Conservation (phyloP, 1,139 yeast genomes). For the Saccharomyces pastorianus region DNA sequence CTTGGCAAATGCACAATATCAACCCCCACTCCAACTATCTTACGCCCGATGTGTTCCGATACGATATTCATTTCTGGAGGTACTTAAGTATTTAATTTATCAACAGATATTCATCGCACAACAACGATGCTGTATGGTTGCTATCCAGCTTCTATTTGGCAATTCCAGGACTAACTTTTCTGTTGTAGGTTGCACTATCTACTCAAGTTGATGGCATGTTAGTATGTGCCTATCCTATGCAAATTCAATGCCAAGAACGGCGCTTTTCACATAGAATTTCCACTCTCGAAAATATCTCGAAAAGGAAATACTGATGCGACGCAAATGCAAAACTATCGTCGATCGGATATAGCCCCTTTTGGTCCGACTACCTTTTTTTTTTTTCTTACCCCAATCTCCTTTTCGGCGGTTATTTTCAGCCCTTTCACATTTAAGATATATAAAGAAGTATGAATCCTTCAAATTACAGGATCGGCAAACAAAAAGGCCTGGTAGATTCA, state of each 20-base stretch:
- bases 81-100: not conserved
- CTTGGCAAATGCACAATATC: slow-evolving; percentile 29
- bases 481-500: too few relatives aligned
- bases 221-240: too few relatives aligned
- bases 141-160: not conserved
- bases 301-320: not conserved
- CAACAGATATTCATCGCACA: too few relatives aligned
- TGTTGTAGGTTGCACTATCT: not conserved
- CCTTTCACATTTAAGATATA: not conserved
- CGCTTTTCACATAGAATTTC: not conserved
- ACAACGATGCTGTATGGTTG: too few relatives aligned
- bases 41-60: not conserved
- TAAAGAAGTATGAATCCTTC: not conserved
- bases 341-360: not conserved
- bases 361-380: not conserved
- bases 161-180: not conserved
- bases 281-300: not conserved
- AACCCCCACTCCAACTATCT: slow-evolving; percentile 25
- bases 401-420: slow-evolving; percentile 1
- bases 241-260: not conserved
- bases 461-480: not conserved
- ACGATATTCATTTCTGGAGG: not conserved
- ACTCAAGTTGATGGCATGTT: too few relatives aligned
- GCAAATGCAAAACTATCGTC: not conserved
- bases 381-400: not conserved